Evolutionary conservation across 1,139 yeast genomes (phyloP).

Genomic region (Blastobotrys persicus): DNA sequence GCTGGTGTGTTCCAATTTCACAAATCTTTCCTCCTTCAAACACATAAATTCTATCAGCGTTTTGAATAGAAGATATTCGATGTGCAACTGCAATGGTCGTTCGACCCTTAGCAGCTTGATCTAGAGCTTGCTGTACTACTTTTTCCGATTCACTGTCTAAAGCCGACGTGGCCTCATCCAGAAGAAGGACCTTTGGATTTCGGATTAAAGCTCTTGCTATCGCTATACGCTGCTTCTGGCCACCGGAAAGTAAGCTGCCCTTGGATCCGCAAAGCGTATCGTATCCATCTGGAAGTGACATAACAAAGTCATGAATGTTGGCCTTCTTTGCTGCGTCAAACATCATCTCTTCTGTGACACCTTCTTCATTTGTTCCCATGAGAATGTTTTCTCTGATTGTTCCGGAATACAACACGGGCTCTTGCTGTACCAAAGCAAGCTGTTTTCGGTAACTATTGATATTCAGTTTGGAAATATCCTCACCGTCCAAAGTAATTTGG

Average conservation of each 20-base stretch:
- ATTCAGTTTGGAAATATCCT: conserved; percentile 67
- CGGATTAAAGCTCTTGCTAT: conserved; percentile 74
- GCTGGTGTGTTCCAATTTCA: conserved; percentile 59
- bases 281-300: conserved; percentile 76
- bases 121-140: conserved; percentile 64
- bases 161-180: conserved; percentile 83
- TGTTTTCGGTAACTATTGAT: conserved; percentile 67
- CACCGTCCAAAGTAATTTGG: conserved; percentile 62
- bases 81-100: conserved; percentile 92
- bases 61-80: conserved; percentile 83
- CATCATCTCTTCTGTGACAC: conserved; percentile 58
- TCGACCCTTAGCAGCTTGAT: conserved; percentile 60
- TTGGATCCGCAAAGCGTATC: conserved; percentile 82
- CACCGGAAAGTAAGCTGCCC: conserved; percentile 78
- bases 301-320: conserved; percentile 74
- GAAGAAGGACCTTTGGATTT: conserved; percentile 60
- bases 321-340: conserved; percentile 70
- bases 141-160: conserved; percentile 79
- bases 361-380: conserved; percentile 60
- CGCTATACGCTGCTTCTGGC: conserved; percentile 79
- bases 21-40: conserved; percentile 67
- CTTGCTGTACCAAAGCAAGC: conserved; percentile 81
- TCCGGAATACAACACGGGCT: conserved; percentile 85
- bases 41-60: conserved; percentile 89
- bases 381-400: conserved; percentile 77